Evolutionary conservation across 169 alveolate genomes (phyloP).

Genomic region (Plasmodium vinckei): DNA sequence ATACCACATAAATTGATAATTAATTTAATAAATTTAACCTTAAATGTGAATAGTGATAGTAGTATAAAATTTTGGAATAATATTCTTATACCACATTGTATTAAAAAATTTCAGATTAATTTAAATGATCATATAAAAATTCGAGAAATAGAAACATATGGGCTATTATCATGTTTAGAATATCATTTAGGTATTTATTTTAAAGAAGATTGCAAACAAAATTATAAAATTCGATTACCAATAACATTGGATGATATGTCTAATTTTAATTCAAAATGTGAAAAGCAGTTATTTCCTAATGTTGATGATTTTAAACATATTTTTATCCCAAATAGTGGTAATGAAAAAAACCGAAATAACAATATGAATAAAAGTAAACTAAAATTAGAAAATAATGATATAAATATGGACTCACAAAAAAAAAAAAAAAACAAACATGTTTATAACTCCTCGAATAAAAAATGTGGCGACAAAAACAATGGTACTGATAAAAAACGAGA

Average conservation of each 20-base stretch:
- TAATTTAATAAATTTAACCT: constrained; percentile 56
- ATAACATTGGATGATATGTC: constrained; percentile 68
- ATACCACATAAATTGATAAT: constrained; percentile 66
- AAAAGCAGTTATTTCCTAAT: constrained; percentile 32
- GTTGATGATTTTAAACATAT: constrained; percentile 20
- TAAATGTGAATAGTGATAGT: constrained; percentile 23
- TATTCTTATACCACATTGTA: constrained; percentile 49
- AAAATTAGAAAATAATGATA: neutral
- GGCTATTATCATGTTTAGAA: constrained; percentile 42
- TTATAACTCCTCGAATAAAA: neutral
- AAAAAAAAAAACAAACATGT: neutral
- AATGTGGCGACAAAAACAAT: neutral
- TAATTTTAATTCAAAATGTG: constrained; percentile 23
- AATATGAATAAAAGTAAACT: neutral
- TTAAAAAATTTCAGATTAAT: constrained; percentile 31
- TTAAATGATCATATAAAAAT: constrained; percentile 56
- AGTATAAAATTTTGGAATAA: constrained; percentile 62
- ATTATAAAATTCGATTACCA: constrained; percentile 41
- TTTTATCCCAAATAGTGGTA: neutral
- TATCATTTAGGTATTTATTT: constrained; percentile 67
- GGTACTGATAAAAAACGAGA: neutral
- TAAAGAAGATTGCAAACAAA: constrained; percentile 42
- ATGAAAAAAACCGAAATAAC: neutral
- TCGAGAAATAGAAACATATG: constrained; percentile 43
- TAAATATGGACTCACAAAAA: neutral